Percentiles rank a stretch among this genome's conserved stretches.
phyloP scores from a whole-genome alignment of 495 filamentous ascomycete genomes.

The Chaetomium fimeti region DNA sequence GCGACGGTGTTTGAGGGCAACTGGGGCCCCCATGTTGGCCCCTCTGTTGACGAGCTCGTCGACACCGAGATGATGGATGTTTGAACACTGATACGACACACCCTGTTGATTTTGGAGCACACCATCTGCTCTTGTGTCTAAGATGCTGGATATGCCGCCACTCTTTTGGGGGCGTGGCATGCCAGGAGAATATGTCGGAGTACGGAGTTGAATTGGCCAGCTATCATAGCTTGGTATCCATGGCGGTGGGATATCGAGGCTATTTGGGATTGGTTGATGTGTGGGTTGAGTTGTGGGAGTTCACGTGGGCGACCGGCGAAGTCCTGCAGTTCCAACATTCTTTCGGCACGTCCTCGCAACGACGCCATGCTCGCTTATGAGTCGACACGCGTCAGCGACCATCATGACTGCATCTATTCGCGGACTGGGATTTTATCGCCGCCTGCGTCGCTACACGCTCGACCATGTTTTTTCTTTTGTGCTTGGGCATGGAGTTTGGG shows the following conservation, averaged over 20 bases:
- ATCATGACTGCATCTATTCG: conserved; percentile 25
- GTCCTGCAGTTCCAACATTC: conserved; percentile 22
- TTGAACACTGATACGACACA: conserved; percentile 27
- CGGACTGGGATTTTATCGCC: conserved; percentile 12
- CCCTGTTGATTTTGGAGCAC: conserved; percentile 24
- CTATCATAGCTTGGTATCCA: conserved; percentile 37
- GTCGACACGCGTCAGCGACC: conserved; percentile 2
- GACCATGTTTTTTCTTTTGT: background rate
- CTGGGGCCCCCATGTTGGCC: conserved; percentile 67
- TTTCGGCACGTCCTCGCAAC: conserved; percentile 16
- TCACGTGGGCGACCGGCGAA: conserved; percentile 17
- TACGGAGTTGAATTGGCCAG: conserved; percentile 32
- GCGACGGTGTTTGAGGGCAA: conserved; percentile 93
- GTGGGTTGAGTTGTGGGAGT: conserved; percentile 20
- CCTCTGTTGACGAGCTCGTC: conserved; percentile 29
- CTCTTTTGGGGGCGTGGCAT: conserved; percentile 25
- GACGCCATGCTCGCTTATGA: conserved; percentile 17
- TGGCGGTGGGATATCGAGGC: conserved; percentile 32
- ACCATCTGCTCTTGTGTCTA: conserved; percentile 23
- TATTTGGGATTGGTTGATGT: conserved; percentile 32
- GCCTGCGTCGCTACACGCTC: background rate
- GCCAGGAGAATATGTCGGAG: conserved; percentile 35
- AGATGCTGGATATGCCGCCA: conserved; percentile 40
- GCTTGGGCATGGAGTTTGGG: background rate
- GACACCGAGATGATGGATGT: conserved; percentile 53